phyloP scores from a whole-genome alignment of 768 basidiomycete species.

The Pisolithus microcarpus region DNA sequence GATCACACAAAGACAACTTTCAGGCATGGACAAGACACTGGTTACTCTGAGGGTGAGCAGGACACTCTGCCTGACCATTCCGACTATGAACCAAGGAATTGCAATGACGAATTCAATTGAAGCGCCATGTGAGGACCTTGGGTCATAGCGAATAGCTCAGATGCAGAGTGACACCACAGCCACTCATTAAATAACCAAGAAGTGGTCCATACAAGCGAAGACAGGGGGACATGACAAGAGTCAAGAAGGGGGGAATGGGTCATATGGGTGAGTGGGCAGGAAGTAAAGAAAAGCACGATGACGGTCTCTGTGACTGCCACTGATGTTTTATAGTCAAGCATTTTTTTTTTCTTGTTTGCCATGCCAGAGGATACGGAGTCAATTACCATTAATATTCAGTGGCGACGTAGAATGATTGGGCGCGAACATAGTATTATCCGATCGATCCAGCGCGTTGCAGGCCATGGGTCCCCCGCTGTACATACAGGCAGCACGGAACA shows the following conservation, averaged over 20 bases:
- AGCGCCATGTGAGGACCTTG: slow-evolving; percentile 29
- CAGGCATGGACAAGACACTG: neutral
- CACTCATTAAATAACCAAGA: slow-evolving; percentile 11
- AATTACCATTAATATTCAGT: neutral
- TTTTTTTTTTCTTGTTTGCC: neutral
- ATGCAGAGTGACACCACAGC: slow-evolving; percentile 26
- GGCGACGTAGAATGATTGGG: neutral
- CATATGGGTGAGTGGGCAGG: too few species aligned
- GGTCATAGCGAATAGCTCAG: slow-evolving; percentile 31
- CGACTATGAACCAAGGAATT: slow-evolving; percentile 52
- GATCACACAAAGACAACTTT: neutral
- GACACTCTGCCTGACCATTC: slow-evolving; percentile 45
- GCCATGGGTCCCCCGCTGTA: neutral
- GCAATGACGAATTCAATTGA: slow-evolving; percentile 28
- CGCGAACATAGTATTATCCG: neutral
- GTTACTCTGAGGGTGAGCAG: slow-evolving; percentile 13
- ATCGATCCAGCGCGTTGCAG: neutral
- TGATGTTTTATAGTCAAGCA: neutral
- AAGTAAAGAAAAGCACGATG: neutral
- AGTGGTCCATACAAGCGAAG: slow-evolving; percentile 1
- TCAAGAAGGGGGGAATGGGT: too few species aligned
- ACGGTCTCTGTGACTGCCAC: slow-evolving; percentile 7
- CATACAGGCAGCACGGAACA: neutral
- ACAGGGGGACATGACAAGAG: neutral
- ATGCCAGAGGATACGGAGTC: neutral